Evolutionary conservation across 2,329 filamentous ascomycete species (phyloP), one percentile per base, ranked within the genome.

Genomic region (Phyllosticta capitalensis): DNA sequence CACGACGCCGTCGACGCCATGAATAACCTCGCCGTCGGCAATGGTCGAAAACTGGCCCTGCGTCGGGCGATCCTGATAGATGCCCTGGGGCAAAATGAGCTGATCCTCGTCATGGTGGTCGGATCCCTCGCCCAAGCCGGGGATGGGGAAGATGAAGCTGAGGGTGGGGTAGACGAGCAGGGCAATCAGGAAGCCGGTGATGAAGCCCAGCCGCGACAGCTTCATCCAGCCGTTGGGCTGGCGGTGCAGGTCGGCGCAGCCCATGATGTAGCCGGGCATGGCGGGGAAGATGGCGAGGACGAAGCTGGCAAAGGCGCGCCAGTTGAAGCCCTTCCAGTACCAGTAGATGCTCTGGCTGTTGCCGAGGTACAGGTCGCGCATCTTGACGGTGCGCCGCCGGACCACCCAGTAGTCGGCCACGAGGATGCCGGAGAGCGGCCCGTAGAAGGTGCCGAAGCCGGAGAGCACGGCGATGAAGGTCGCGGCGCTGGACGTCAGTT

Each of bases 361-460:
- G 1, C 69, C 68, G 22, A 69, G 62, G 63, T 78, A 80, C 1
- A 80, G 69, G 59, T 78, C 74, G 5, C 70, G 69, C 9, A 80
- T 67, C 58, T 77, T 76, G 53, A 79, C 63, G 24, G 69, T 68
- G 56, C 68, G 61, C 12, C 64, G 58, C 9, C 76, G 70, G 3
- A 79, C 66, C 12, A 79, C 54, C 62, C 76, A 77, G 63, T 80
- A 81, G 54, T 79, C 76, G 28, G 72, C 72, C 14, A 78, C 66
- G 64, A 78, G 70, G 10, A 79, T 71, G 2, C 77, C 78, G 52
- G 74, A 75, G 61, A 78, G 73, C 0, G 79, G 78, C 0, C 71
- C 76, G 14, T 80, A 70, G 64, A 81, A 80, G 9, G 80, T 74
- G 2, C 69, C 70, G 63, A 76, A 81, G 1, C 71, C 73, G 5